Evolutionary conservation across 129 eudicot species (phyloP), one percentile per base, ranked within the genome.

Genomic region (Ambrosia artemisiifolia): DNA sequence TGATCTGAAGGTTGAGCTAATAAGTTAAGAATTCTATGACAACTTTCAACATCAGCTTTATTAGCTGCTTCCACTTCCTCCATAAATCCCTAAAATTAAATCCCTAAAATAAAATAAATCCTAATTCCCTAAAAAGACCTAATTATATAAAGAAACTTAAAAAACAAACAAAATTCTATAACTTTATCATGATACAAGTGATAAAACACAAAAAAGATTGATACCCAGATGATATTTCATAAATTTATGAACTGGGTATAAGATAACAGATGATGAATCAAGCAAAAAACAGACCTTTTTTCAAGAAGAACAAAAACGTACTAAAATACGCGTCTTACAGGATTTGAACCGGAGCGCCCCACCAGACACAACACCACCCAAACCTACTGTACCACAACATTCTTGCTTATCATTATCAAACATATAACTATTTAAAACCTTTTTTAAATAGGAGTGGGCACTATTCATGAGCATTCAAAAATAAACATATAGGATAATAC

Each of bases 41-140:
- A 83, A 72, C 96, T 88, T 71, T 92, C 96, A 14, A 92, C 86
- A 0, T 96, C 98, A 61, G 85, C 80, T 82, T 72, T 87, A 74
- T 92, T 89, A 65, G 91, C 98, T 83, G 74, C 87, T 78, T 89
- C 98, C 63, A 92, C 75, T 32, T 80, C 95, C 80, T 92, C 98
- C 98, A 89, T 89, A 35, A 59, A 76, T 49, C 75, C 74, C 73
- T 78, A 42, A 71, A 71, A 54, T 6, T 0, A 3, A 33, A 46
- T 28, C 46, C 53, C 14, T 7, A 33, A 34, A 34, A 24, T 7
- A 33, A 34, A 34, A 17, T 36, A 70, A 70, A 35, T 65, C 76
- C 63, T 35, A 70, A 59, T 34, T 13, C 14, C 50, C 28, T 44
- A 8, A 18, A 36, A 74, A 69, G 63, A 76, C 38, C 63, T 59